phyloP scores from a whole-genome alignment of 805 yeast genomes.

The Ogataea parapolymorpha region DNA sequence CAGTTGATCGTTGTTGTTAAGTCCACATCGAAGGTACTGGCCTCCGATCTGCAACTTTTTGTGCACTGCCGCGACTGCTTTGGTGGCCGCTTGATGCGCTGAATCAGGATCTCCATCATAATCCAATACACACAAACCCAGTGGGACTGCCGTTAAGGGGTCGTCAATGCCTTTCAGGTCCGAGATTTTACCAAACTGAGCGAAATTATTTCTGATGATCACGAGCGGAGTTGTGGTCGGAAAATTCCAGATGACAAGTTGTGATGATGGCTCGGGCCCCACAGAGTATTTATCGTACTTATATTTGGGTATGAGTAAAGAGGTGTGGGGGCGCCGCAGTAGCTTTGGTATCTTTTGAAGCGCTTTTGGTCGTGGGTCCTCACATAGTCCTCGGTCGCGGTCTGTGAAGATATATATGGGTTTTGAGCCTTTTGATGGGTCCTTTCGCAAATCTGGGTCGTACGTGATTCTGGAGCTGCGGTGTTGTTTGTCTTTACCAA shows the following conservation, averaged over 20 bases:
- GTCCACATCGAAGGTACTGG: conserved; percentile 46
- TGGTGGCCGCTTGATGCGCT: conserved; percentile 46
- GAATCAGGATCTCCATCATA: conserved; percentile 55
- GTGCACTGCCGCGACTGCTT: conserved; percentile 41
- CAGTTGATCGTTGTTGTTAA: conserved; percentile 43
- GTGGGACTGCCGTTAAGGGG: conserved; percentile 72
- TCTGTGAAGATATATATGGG: conserved; percentile 36
- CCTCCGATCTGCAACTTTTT: conserved; percentile 48
- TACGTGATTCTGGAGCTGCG: conserved; percentile 38
- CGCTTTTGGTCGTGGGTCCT: conserved; percentile 22
- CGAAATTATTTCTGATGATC: conserved; percentile 49
- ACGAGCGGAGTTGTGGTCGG: conserved; percentile 50
- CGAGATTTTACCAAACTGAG: conserved; percentile 59
- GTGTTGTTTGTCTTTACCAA: not conserved
- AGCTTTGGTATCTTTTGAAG: conserved; percentile 9
- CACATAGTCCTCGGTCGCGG: conserved; percentile 28
- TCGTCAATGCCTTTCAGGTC: conserved; percentile 61
- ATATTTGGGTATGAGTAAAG: conserved; percentile 31
- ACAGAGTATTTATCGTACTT: conserved; percentile 66
- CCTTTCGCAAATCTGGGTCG: conserved; percentile 50
- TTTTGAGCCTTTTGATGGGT: conserved; percentile 27
- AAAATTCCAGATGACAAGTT: conserved; percentile 66
- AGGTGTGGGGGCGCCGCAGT: conserved; percentile 7
- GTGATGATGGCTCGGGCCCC: conserved; percentile 71
- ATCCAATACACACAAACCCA: conserved; percentile 65